Evolutionary conservation across 2,329 filamentous ascomycete species (phyloP), one percentile per base, ranked within the genome.

Genomic region (Dactylellina haptotyla): DNA sequence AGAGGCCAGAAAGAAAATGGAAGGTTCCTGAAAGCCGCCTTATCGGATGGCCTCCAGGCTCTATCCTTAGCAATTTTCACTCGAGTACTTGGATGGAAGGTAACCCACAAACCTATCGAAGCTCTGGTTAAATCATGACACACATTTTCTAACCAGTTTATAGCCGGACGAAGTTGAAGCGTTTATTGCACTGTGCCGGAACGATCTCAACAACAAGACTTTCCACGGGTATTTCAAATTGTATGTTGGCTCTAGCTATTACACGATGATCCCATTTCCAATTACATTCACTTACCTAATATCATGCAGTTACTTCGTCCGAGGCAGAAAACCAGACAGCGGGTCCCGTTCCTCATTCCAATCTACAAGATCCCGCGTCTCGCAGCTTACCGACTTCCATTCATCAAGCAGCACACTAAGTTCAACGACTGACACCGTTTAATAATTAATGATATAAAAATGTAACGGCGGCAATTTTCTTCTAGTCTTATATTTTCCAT

Each of bases 1-100:
- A 80, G 81, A 4, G 82, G 83, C 25, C 81, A 84, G 54, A 87
- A 87, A 77, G 82, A 86, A 54, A 77, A 86, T 1, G 85, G 85
- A 0, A 72, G 75, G n/a, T 81, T 78, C 59, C 77, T 81, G 48
- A 78, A 79, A 39, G 76, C 79, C n/a, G 80, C 81, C 59, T 78
- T 81, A 76, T 76, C 79, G 18, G 79, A 82, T 67, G 80, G 79
- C 2, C 72, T 82, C 28, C 78, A 79, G 3, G 76, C 79, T 1
- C 80, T 81, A 61, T 78, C 77, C 18, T 79, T 81, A n/a, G 59
- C 56, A n/a, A 56, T 72, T 12, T 66, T 75, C 30, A 75, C 72
- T 5, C 41, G 61, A 30, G 54, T 56, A 8, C 59, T 61, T 20
- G 65, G 59, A 4, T 75, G 72, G 72, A 71, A 65, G 45, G 59